Evolutionary conservation across 2,329 filamentous ascomycete genomes (phyloP), one percentile per base, ranked within the genome.

Genomic region (Diplodia seriata): DNA sequence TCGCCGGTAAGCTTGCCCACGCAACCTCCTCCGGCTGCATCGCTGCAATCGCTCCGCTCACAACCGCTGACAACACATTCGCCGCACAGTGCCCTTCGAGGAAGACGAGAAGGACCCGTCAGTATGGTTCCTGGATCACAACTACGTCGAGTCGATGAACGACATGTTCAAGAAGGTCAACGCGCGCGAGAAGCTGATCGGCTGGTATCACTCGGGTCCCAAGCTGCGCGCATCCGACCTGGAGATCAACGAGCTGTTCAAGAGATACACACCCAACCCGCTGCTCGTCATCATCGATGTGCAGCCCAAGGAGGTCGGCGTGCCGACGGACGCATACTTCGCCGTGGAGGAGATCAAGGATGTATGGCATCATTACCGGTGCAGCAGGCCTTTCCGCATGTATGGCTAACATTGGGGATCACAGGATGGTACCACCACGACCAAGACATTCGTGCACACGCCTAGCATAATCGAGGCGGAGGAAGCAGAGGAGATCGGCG

Each of bases 81-180:
- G 33, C 56, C 49, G 6, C 26, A 70, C 76, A 97, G 95, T 98
- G 55, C 95, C 95, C 0, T 99, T 99, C 77, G 95, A 99, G 82
- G 95, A 99, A 84, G 95, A 99, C 80, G 95, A 97, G 76, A 97
- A 97, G 83, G 94, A 99, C 79, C 94, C 94, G 3, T 96, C 94
- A 43, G 95, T 99, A 78, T 99, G 95, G 95, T 99, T 98, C 80
- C 84, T 99, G 72, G 95, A 99, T 80, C 95, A 99, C 86, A 98
- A 98, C 87, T 99, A 97, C 77, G 92, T 99, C 81, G 95, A 99
- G 82, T 92, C 91, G 74, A 99, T 99, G 95, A 97, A 95, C 83
- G 95, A 98, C 81, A 99, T 99, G 95, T 99, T 99, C 87, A 99
- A 99, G 86, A 98, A 98, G 84, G 94, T 99, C 86, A 99, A 99